Percentiles rank a stretch among this genome's conserved stretches.
These are phyloP conservation scores for Podaxis rugospora DNA, from an alignment of 768 basidiomycete species.

Conservation along the genomic window DNA sequence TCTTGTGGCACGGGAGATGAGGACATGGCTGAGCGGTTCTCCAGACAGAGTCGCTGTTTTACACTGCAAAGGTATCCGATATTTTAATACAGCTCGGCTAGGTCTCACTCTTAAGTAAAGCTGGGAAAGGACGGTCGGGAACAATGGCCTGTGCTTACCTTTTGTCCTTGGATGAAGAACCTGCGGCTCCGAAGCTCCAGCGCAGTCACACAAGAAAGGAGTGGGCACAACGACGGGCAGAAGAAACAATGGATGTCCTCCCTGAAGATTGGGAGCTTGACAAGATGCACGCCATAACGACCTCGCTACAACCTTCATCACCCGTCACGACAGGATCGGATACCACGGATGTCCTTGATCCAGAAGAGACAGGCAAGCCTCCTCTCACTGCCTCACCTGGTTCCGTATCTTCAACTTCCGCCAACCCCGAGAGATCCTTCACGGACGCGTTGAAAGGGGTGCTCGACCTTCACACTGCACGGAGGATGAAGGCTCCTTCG, in stretches of 20 bases:
- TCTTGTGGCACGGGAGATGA: slow-evolving; percentile 70
- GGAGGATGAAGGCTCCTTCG: slow-evolving; percentile 55
- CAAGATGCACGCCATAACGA: slow-evolving; percentile 13
- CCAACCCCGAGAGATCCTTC: slow-evolving; percentile 27
- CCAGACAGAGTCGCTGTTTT: slow-evolving; percentile 70
- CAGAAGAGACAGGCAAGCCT: neutral
- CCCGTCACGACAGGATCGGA: neutral
- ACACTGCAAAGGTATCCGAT: slow-evolving; percentile 73
- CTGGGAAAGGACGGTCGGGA: slow-evolving; percentile 82
- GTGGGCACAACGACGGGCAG: slow-evolving; percentile 41
- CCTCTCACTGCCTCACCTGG: neutral
- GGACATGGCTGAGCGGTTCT: slow-evolving; percentile 63
- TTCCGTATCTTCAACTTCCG: neutral
- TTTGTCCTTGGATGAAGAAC: slow-evolving; percentile 48
- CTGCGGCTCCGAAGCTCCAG: slow-evolving; percentile 43
- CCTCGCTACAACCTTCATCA: neutral
- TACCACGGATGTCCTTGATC: neutral
- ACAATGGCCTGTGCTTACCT: slow-evolving; percentile 83
- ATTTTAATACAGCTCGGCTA: neutral
- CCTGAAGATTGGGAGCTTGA: slow-evolving; percentile 32
- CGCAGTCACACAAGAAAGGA: slow-evolving; percentile 44
- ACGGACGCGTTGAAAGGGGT: slow-evolving; percentile 46
- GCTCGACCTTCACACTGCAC: slow-evolving; percentile 64
- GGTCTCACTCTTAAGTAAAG: slow-evolving; percentile 25
- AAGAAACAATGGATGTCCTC: slow-evolving; percentile 44